phyloP scores from a whole-genome alignment of 208 protist species.

The Leptomonas seymouri region DNA sequence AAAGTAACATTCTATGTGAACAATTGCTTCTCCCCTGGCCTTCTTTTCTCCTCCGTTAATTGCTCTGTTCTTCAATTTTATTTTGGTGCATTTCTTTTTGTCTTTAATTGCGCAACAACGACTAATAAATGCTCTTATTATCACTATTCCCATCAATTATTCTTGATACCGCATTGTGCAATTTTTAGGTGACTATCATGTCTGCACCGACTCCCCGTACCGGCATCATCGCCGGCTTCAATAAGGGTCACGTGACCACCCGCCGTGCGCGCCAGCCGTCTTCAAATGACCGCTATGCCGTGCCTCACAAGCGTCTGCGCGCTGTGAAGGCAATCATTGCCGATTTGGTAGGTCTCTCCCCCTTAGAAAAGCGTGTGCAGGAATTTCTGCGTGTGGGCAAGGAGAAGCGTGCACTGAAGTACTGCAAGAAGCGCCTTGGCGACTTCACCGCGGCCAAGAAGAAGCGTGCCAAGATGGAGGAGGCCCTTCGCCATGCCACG shows the following conservation, averaged over 20 bases:
- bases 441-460: conserved; percentile 92
- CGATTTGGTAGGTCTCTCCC: conserved; percentile 92
- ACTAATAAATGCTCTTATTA: background rate
- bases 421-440: conserved; percentile 94
- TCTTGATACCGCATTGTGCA: background rate
- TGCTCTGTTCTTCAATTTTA: too few relatives aligned
- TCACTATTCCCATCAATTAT: background rate
- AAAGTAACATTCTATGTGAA: too few relatives aligned
- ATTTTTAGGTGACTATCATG: conserved; percentile 41
- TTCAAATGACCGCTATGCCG: conserved; percentile 78
- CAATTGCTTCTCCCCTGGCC: background rate
- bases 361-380: conserved; percentile 92
- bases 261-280: conserved; percentile 81
- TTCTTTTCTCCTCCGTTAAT: conserved; percentile 17
- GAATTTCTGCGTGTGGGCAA: conserved; percentile 95
- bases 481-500: conserved; percentile 82
- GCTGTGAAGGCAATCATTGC: conserved; percentile 92
- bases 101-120: background rate
- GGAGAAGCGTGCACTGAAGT: conserved; percentile 96
- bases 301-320: conserved; percentile 90
- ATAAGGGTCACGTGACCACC: conserved; percentile 92
- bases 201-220: conserved; percentile 75
- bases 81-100: background rate
- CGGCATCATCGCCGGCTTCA: conserved; percentile 93
- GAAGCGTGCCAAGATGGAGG: conserved; percentile 92